Evolutionary conservation across 768 basidiomycete genomes (phyloP).

Genomic region (Fomitopsis serialis): DNA sequence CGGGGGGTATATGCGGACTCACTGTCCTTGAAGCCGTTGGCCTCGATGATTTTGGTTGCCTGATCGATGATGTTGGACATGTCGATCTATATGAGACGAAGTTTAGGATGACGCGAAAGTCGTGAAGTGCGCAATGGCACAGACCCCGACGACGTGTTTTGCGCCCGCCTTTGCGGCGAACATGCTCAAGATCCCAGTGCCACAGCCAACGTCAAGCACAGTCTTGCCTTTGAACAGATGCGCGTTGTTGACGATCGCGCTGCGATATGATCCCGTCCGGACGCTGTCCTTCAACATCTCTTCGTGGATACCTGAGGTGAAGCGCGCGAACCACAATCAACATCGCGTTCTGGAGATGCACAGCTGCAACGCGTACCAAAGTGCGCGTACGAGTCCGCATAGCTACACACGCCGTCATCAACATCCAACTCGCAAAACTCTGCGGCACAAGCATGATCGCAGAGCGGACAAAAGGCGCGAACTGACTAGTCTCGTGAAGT

Average conservation of each 20-base stretch:
- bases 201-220: slow-evolving; percentile 97
- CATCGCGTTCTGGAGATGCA: neutral
- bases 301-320: slow-evolving; percentile 84
- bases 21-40: slow-evolving; percentile 97
- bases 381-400: slow-evolving; percentile 95
- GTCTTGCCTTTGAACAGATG: slow-evolving; percentile 97
- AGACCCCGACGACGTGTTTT: slow-evolving; percentile 85
- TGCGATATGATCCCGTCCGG: slow-evolving; percentile 91
- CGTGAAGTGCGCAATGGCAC: slow-evolving; percentile 19
- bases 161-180: slow-evolving; percentile 97
- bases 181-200: slow-evolving; percentile 97
- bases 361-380: slow-evolving; percentile 49
- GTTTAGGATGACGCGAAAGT: neutral
- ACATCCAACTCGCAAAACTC: neutral
- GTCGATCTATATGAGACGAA: slow-evolving; percentile 62
- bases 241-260: slow-evolving; percentile 89
- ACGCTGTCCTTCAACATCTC: slow-evolving; percentile 99
- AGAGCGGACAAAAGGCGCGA: neutral
- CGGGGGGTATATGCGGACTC: slow-evolving; percentile 28
- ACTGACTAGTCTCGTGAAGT: slow-evolving; percentile 87
- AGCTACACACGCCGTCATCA: slow-evolving; percentile 41
- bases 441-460: neutral
- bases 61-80: slow-evolving; percentile 99
- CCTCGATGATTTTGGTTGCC: slow-evolving; percentile 93
- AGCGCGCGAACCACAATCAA: neutral